Evolutionary conservation across 2,329 filamentous ascomycete species (phyloP).

Genomic region (Teratosphaeria viscida): DNA sequence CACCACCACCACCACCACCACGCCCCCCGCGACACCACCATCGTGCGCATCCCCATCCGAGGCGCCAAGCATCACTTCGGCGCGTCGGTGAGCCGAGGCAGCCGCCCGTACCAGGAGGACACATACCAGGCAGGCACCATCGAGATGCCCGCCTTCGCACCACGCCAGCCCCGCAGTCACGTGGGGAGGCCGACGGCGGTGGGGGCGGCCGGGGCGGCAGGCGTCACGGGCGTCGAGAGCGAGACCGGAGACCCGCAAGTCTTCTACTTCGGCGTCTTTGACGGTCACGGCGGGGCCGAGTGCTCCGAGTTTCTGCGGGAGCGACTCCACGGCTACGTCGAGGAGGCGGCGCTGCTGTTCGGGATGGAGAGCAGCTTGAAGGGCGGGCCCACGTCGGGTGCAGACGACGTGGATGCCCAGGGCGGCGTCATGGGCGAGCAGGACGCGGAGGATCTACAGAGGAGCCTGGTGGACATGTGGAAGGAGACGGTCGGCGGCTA

Average conservation of each 20-base stretch:
- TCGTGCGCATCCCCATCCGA: conserved; percentile 86
- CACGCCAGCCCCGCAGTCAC: conserved; percentile 57
- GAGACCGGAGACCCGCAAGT: conserved; percentile 85
- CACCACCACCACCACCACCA: conserved; percentile 6
- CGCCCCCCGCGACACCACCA: conserved; percentile 66
- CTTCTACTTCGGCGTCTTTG: conserved; percentile 95
- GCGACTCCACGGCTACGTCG: conserved; percentile 77
- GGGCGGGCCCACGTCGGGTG: conserved; percentile 23
- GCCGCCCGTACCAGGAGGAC: conserved; percentile 84
- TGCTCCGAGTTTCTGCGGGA: conserved; percentile 82
- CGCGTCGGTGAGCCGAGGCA: conserved; percentile 65
- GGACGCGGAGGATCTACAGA: conserved; percentile 59
- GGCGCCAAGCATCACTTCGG: conserved; percentile 96
- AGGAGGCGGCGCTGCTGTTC: conserved; percentile 67
- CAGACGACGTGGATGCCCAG: conserved; percentile 25
- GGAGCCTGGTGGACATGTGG: conserved; percentile 64
- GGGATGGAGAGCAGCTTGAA: conserved; percentile 66
- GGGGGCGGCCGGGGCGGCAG: background rate
- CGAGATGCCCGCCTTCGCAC: conserved; percentile 85
- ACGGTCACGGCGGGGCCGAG: conserved; percentile 84
- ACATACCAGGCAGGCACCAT: conserved; percentile 89
- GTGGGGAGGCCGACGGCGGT: conserved; percentile 22
- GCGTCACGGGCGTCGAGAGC: conserved; percentile 50
- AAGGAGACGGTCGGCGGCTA: conserved; percentile 82
- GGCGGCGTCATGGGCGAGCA: conserved; percentile 40